These are phyloP conservation scores for Ophiobolus disseminans DNA, from an alignment of 2,329 filamentous ascomycete genomes.

Conservation along the genomic window DNA sequence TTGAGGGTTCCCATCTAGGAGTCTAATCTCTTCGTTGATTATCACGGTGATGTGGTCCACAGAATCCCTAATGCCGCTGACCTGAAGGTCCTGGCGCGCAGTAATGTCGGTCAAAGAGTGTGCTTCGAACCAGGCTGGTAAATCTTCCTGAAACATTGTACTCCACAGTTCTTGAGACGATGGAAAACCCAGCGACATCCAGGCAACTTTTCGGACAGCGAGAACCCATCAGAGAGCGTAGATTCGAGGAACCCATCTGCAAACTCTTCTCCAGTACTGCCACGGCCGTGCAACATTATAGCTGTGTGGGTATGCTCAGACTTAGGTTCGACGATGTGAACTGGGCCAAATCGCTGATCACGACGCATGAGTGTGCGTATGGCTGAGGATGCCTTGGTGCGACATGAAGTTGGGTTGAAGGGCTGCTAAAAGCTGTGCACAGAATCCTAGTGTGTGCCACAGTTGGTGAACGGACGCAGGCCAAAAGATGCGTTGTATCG, in stretches of 20 bases:
- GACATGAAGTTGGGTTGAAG: too few relatives aligned
- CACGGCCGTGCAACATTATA: constrained; percentile 57
- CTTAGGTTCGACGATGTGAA: constrained; percentile 8
- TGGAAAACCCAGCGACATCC: constrained; percentile 61
- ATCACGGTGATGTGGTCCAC: constrained; percentile 39
- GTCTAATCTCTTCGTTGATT: constrained; percentile 19
- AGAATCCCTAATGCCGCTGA: constrained; percentile 51
- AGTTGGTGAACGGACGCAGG: too few relatives aligned
- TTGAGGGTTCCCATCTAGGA: constrained; percentile 11
- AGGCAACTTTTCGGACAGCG: constrained; percentile 52
- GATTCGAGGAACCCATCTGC: constrained; percentile 15
- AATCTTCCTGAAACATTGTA: constrained; percentile 31
- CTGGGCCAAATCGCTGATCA: constrained; percentile 3
- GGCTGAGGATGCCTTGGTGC: too few relatives aligned
- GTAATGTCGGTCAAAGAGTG: constrained; percentile 54
- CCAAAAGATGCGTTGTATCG: too few relatives aligned
- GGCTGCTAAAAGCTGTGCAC: too few relatives aligned
- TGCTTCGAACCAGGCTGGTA: constrained; percentile 61
- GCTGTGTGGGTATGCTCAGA: constrained; percentile 53
- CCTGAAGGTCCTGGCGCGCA: constrained; percentile 55
- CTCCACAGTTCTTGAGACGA: constrained; percentile 47
- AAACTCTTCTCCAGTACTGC: constrained; percentile 51
- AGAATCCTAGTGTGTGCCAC: too few relatives aligned
- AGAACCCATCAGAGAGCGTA: constrained; percentile 47
- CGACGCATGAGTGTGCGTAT: too few relatives aligned